Base-by-base conservation (phyloP, 108 stramenopile genomes). In the Mediolabrus comicus region DNA sequence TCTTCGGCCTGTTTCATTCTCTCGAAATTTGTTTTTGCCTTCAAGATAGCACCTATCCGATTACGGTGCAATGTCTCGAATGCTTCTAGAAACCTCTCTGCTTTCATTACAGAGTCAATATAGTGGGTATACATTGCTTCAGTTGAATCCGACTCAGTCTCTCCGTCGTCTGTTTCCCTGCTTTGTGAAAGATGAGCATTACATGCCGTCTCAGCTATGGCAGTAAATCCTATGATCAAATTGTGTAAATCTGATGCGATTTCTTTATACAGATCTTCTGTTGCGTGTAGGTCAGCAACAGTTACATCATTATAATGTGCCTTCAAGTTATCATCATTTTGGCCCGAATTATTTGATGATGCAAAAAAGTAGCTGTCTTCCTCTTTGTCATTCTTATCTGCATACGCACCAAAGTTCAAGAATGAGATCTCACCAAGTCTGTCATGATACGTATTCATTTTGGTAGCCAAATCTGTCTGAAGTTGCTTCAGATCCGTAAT, bases 81-180 rank as follows among this genome's bases (percentile, higher is more conserved):
- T 13, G 70, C 58, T 26, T 79, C 70, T 25, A 79, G 57, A 59
- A 71, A 51, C 53, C 59, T 30, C 70, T 71, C 59, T 12, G 70
- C 77, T 30, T 51, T 57, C 24, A 36, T 17, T 6, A 62, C 36
- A 0, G 57, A 49, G 24, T 55, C 52, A 13, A 61, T 32, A 29
- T 79, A 79, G 9, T 71, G 49, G 17, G 70, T 30, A 3, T 54
- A 3, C 17, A n/a, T 33, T 5, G 26, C 56, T n/a, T 3, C 57
- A 3, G 36, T 24, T 22, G 28, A 11, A 22, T 38, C 46, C 17
- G n/a, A 62, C 12, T 52, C 53, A 12, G 39, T 39, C 32, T 26
- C 62, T 24, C 35, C 34, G n/a, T 64, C 38, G 41, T 52, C 25
- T 31, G 52, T 26, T 39, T 65, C 38, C 0, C 3, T n/a, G 27